Percentiles rank a stretch among this genome's conserved stretches.
Evolutionary conservation across 352 stramenopile genomes (phyloP).

Genomic region (Pythium volutum): DNA sequence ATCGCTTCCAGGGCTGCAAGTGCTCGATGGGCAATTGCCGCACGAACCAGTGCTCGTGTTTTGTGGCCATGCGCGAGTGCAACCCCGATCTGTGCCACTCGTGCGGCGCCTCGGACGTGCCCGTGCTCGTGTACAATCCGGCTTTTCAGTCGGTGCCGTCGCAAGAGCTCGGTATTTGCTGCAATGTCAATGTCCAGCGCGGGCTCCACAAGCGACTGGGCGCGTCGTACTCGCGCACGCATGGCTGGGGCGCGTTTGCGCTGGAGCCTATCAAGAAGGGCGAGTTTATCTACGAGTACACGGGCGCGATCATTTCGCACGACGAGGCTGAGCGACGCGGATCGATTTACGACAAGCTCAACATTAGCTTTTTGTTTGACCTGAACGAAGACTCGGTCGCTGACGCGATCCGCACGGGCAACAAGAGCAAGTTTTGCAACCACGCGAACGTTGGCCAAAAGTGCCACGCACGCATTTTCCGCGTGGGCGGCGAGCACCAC

Average conservation of each 20-base stretch:
- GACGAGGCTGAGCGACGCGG: slow-evolving; percentile 65
- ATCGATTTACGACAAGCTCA: slow-evolving; percentile 75
- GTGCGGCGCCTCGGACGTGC: slow-evolving; percentile 44
- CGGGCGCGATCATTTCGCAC: slow-evolving; percentile 50
- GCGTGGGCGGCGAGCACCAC: slow-evolving; percentile 82
- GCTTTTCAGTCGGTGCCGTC: slow-evolving; percentile 13
- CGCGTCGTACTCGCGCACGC: slow-evolving; percentile 44
- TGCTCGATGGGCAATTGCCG: slow-evolving; percentile 41
- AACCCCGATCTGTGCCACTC: slow-evolving; percentile 48
- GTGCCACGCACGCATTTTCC: slow-evolving; percentile 68
- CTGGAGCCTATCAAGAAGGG: slow-evolving; percentile 34
- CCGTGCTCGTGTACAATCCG: slow-evolving; percentile 30
- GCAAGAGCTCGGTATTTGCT: slow-evolving; percentile 27
- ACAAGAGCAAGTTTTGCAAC: slow-evolving; percentile 91
- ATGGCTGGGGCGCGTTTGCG: slow-evolving; percentile 54
- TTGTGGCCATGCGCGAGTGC: slow-evolving; percentile 52
- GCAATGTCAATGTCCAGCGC: slow-evolving; percentile 34
- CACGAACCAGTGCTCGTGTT: slow-evolving; percentile 48
- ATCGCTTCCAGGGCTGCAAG: slow-evolving; percentile 58
- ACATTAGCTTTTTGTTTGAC: slow-evolving; percentile 90
- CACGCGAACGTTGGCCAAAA: slow-evolving; percentile 65
- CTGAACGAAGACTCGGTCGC: slow-evolving; percentile 85
- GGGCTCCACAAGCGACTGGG: slow-evolving; percentile 37
- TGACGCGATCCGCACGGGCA: slow-evolving; percentile 87
- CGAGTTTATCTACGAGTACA: slow-evolving; percentile 69